Conservation (phyloP, 306 rosid species). For the Mucuna pruriens region DNA sequence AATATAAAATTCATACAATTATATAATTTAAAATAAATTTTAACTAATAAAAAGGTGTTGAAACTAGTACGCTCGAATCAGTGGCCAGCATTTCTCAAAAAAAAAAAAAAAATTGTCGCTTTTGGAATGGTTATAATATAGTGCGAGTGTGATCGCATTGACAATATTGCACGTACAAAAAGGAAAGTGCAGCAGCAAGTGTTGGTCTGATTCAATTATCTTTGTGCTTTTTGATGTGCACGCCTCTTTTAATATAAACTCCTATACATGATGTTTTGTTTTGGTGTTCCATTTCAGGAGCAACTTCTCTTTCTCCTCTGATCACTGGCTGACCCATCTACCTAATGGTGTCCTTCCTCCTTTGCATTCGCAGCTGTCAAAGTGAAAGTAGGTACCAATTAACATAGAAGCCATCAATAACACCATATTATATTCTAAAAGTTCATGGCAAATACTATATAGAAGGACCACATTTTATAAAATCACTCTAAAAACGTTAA, state of each 20-base stretch:
- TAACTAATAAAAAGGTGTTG: too few species aligned
- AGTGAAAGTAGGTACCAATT: not conserved
- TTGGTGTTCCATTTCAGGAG: slow-evolving; percentile 8
- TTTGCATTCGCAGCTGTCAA: slow-evolving; percentile 15
- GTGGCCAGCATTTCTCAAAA: too few species aligned
- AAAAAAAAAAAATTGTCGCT: too few species aligned
- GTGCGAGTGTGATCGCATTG: not conserved
- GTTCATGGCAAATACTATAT: not conserved
- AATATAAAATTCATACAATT: too few species aligned
- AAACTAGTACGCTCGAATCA: too few species aligned
- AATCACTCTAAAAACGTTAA: too few species aligned
- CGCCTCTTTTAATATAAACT: not conserved
- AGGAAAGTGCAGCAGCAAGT: slow-evolving; percentile 36
- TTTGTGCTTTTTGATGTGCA: slow-evolving; percentile 31
- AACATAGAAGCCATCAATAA: not conserved
- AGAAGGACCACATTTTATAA: not conserved
- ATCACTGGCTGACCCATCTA: not conserved
- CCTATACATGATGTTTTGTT: not conserved
- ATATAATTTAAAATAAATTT: too few species aligned
- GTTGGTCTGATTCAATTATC: slow-evolving; percentile 35
- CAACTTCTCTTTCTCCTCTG: not conserved
- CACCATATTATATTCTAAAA: not conserved
- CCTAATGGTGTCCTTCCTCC: not conserved
- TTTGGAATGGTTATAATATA: not conserved
- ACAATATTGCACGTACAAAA: slow-evolving; percentile 10